phyloP scores from a whole-genome alignment of 2,329 filamentous ascomycete genomes.

The Mariannaea elegans region DNA sequence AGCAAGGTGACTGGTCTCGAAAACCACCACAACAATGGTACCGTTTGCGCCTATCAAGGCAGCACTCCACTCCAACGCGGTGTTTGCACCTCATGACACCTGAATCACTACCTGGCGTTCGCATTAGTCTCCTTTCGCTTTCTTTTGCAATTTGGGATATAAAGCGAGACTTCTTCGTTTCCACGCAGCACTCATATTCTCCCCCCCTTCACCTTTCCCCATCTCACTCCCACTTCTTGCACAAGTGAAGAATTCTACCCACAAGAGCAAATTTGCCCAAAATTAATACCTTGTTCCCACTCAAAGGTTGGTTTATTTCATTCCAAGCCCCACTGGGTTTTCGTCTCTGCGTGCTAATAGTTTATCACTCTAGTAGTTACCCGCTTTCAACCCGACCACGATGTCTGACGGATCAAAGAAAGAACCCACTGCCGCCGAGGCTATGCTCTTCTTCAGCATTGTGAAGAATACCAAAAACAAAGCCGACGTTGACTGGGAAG shows the following conservation, averaged over 20 bases:
- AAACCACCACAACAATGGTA: neutral
- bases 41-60: neutral
- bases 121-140: neutral
- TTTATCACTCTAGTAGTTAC: neutral
- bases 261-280: too few relatives aligned
- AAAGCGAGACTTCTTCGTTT: neutral
- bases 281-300: neutral
- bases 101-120: neutral
- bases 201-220: neutral
- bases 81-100: neutral
- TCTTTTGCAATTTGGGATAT: neutral
- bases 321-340: too few relatives aligned
- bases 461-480: conserved; percentile 54
- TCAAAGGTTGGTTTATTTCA: neutral
- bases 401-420: conserved; percentile 46
- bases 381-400: neutral
- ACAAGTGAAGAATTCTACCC: neutral
- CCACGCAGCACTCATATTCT: neutral
- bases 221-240: neutral
- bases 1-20: neutral
- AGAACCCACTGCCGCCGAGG: conserved; percentile 51
- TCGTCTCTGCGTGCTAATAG: neutral
- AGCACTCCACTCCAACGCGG: neutral
- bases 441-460: conserved; percentile 55
- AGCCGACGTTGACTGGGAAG: conserved; percentile 58